phyloP scores from a whole-genome alignment of 108 stramenopile genomes.

The Mediolabrus comicus region DNA sequence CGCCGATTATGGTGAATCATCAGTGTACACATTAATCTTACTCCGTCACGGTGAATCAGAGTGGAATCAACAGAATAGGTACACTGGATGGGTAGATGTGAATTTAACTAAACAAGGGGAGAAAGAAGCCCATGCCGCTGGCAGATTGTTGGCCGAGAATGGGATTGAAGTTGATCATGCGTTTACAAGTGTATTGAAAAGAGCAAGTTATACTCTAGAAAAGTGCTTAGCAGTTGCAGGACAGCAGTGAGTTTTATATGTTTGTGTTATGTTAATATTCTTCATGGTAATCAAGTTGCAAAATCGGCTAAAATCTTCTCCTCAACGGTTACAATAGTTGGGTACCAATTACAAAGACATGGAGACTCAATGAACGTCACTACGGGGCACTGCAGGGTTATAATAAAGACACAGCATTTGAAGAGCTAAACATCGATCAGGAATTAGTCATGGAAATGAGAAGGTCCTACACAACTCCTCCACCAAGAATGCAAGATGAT shows the following conservation, averaged over 20 bases:
- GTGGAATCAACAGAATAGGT: slow-evolving; percentile 78
- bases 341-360: slow-evolving; percentile 82
- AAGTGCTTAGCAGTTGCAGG: slow-evolving; percentile 75
- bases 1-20: slow-evolving; percentile 74
- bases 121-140: slow-evolving; percentile 75
- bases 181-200: slow-evolving; percentile 74
- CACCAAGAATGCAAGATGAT: slow-evolving; percentile 79
- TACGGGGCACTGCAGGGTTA: slow-evolving; percentile 87
- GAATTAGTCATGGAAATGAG: slow-evolving; percentile 87
- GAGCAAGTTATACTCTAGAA: slow-evolving; percentile 75
- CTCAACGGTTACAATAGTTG: slow-evolving; percentile 39
- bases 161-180: slow-evolving; percentile 85
- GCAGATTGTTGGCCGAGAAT: slow-evolving; percentile 71
- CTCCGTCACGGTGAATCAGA: slow-evolving; percentile 83
- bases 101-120: slow-evolving; percentile 70
- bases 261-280: not conserved
- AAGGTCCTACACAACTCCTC: slow-evolving; percentile 65
- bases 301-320: not conserved
- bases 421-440: slow-evolving; percentile 72
- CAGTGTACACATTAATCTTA: slow-evolving; percentile 72
- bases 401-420: slow-evolving; percentile 77
- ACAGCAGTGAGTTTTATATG: slow-evolving; percentile 56
- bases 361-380: slow-evolving; percentile 87
- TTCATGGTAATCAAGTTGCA: not conserved
- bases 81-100: slow-evolving; percentile 87